phyloP scores from a whole-genome alignment of 345 rosid species.

The Camelina laxa region DNA sequence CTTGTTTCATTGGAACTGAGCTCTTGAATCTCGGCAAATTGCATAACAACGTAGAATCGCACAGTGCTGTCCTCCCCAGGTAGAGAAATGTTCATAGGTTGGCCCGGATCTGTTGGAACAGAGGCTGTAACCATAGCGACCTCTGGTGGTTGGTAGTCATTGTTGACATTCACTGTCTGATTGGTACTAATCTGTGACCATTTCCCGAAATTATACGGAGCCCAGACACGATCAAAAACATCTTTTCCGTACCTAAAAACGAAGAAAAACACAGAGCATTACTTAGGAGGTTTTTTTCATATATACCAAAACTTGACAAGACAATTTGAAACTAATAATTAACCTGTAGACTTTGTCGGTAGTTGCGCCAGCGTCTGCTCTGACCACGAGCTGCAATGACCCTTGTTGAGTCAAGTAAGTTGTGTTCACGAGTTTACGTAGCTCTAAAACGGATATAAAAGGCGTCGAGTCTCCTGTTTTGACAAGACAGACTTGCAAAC shows the following conservation, averaged over 20 bases:
- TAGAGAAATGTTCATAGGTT: slow-evolving; percentile 23
- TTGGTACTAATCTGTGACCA: slow-evolving; percentile 41
- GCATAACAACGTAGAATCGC: slow-evolving; percentile 47
- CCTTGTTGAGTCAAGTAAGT: slow-evolving; percentile 40
- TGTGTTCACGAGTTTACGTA: slow-evolving; percentile 48
- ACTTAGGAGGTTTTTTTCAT: not conserved
- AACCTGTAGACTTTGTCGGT: slow-evolving; percentile 46
- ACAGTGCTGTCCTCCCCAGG: not conserved
- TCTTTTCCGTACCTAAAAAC: slow-evolving; percentile 51
- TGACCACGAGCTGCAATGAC: slow-evolving; percentile 20
- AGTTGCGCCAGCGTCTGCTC: slow-evolving; percentile 48
- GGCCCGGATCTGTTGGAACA: slow-evolving; percentile 43
- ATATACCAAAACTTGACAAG: not conserved
- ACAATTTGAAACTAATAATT: not conserved
- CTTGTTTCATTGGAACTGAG: slow-evolving; percentile 48
- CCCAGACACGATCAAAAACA: slow-evolving; percentile 54
- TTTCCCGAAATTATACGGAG: slow-evolving; percentile 13
- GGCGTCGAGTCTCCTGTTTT: slow-evolving; percentile 54
- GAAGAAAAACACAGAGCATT: slow-evolving; percentile 16
- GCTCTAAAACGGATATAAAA: slow-evolving; percentile 58
- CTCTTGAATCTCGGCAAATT: slow-evolving; percentile 54
- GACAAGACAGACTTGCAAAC: slow-evolving; percentile 56
- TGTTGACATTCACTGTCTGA: slow-evolving; percentile 7
- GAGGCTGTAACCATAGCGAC: slow-evolving; percentile 49
- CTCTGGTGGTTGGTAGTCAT: slow-evolving; percentile 41